Percentiles rank a stretch among this genome's conserved stretches.
phyloP scores from a whole-genome alignment of 2,329 filamentous ascomycete species.

The Cladosporium phlei region DNA sequence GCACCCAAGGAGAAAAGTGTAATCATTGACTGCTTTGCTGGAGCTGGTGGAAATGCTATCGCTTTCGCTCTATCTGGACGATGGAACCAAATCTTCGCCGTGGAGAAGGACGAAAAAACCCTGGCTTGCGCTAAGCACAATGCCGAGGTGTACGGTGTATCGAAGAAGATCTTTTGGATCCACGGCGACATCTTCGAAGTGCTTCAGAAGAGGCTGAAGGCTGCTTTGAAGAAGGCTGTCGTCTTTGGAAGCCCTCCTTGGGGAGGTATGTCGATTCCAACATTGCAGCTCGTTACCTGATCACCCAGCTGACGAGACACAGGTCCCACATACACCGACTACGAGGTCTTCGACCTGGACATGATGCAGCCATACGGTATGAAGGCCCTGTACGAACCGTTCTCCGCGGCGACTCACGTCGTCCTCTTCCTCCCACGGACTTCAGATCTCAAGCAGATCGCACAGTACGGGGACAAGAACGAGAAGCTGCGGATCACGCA shows the following conservation, averaged over 20 bases:
- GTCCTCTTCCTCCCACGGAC: conserved; percentile 83
- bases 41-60: conserved; percentile 89
- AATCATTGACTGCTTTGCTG: conserved; percentile 84
- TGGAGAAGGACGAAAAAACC: conserved; percentile 76
- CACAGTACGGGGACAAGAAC: conserved; percentile 37
- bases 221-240: conserved; percentile 49
- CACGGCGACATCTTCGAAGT: conserved; percentile 80
- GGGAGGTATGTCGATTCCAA: conserved; percentile 63
- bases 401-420: conserved; percentile 49
- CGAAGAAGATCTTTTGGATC: conserved; percentile 76
- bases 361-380: conserved; percentile 86
- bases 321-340: conserved; percentile 60
- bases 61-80: conserved; percentile 78
- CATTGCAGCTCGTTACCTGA: background rate
- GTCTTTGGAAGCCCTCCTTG: conserved; percentile 71
- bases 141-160: conserved; percentile 76
- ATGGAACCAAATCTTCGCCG: conserved; percentile 80
- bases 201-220: conserved; percentile 50
- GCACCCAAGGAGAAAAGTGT: conserved; percentile 54
- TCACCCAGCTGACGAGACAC: background rate
- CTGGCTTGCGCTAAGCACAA: conserved; percentile 91
- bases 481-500: conserved; percentile 71
- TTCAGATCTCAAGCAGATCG: conserved; percentile 75
- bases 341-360: conserved; percentile 73
- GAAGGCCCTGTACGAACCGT: conserved; percentile 57